Percentiles rank a stretch among this genome's conserved stretches.
These are phyloP conservation scores for Thermothielavioides terrestris DNA, from an alignment of 495 filamentous ascomycete species.

Conservation along the genomic window DNA sequence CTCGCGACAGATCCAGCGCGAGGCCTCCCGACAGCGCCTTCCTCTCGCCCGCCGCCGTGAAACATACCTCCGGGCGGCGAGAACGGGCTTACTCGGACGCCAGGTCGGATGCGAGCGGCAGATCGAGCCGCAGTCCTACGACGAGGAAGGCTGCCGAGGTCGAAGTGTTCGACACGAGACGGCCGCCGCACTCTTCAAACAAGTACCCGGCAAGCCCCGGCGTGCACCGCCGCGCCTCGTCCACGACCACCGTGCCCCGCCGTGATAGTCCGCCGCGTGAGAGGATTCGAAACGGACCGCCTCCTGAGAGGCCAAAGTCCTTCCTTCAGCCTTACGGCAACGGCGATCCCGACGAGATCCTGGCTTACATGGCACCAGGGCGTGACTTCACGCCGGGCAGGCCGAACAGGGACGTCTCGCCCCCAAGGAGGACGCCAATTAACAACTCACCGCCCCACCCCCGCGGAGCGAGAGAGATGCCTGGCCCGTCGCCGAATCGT, in stretches of 20 bases:
- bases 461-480: constrained; percentile 14
- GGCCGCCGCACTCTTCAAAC: constrained; percentile 11
- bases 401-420: constrained; percentile 5
- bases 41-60: constrained; percentile 27
- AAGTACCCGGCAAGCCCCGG: neutral
- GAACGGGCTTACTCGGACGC: constrained; percentile 34
- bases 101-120: constrained; percentile 3
- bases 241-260: constrained; percentile 6
- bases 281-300: neutral
- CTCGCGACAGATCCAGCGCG: constrained; percentile 6
- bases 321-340: constrained; percentile 3
- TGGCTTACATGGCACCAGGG: constrained; percentile 25
- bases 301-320: constrained; percentile 7
- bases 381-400: constrained; percentile 6
- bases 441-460: constrained; percentile 24
- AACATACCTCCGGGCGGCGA: constrained; percentile 27
- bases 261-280: neutral
- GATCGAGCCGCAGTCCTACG: constrained; percentile 10
- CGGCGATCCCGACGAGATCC: constrained; percentile 13
- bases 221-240: constrained; percentile 13
- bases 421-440: constrained; percentile 12
- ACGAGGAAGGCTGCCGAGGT: constrained; percentile 10
- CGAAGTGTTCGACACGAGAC: constrained; percentile 13
- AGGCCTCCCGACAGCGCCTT: constrained; percentile 24
- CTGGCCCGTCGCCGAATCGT: constrained; percentile 11